Conservation (phyloP, 495 filamentous ascomycete genomes). For the Aspergillus affinis region DNA sequence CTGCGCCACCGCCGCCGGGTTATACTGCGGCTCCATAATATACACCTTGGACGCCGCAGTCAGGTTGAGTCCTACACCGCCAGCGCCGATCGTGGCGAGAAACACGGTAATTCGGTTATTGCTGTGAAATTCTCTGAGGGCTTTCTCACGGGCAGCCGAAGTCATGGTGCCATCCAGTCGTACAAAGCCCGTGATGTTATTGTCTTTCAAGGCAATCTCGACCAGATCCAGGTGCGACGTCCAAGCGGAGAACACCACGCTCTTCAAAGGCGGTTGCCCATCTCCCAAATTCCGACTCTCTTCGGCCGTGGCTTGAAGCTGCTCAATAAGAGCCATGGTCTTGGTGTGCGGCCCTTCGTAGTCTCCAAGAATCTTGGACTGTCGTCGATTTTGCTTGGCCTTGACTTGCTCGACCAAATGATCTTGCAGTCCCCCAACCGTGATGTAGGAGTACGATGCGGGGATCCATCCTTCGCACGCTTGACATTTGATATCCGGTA, state of each 20-base stretch:
- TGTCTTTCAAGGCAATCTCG: slow-evolving; percentile 72
- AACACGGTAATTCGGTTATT: slow-evolving; percentile 72
- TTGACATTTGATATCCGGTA: slow-evolving; percentile 52
- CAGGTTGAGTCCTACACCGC: slow-evolving; percentile 89
- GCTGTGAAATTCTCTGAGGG: slow-evolving; percentile 75
- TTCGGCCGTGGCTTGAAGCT: slow-evolving; percentile 58
- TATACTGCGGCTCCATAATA: slow-evolving; percentile 98
- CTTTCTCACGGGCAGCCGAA: slow-evolving; percentile 63
- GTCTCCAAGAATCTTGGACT: slow-evolving; percentile 59
- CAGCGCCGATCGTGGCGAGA: slow-evolving; percentile 87
- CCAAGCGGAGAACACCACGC: slow-evolving; percentile 92
- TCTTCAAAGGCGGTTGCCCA: slow-evolving; percentile 71
- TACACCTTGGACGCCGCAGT: slow-evolving; percentile 83
- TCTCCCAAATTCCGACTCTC: slow-evolving; percentile 58
- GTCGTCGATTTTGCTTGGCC: slow-evolving; percentile 49
- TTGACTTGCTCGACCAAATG: slow-evolving; percentile 53
- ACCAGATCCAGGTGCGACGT: slow-evolving; percentile 93
- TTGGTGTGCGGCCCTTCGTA: slow-evolving; percentile 91
- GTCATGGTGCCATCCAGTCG: slow-evolving; percentile 89
- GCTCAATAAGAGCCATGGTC: slow-evolving; percentile 71
- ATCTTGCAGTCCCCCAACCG: slow-evolving; percentile 59
- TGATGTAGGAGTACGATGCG: slow-evolving; percentile 62
- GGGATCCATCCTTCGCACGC: slow-evolving; percentile 63
- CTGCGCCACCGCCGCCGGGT: slow-evolving; percentile 91
- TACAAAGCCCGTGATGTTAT: slow-evolving; percentile 60